phyloP scores from a whole-genome alignment of 2,329 filamentous ascomycete genomes.

The Macroventuria anomochaeta region DNA sequence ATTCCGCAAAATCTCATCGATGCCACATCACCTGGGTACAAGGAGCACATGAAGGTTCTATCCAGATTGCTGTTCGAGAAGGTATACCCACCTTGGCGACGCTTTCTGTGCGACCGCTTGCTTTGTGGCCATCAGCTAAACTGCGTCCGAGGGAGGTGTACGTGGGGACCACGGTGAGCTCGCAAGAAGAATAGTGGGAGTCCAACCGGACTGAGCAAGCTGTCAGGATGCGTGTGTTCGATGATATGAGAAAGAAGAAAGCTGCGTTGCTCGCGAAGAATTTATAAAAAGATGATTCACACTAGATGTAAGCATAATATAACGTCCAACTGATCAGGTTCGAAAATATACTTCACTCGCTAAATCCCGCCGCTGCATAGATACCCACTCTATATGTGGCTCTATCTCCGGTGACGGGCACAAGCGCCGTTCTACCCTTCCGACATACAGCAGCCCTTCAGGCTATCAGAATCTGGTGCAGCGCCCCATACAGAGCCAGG shows the following conservation, averaged over 20 bases:
- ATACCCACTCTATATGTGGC: neutral
- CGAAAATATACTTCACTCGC: neutral
- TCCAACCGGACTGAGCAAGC: neutral
- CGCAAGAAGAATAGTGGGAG: conserved; percentile 1
- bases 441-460: neutral
- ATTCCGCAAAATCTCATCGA: neutral
- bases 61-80: neutral
- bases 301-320: too few species aligned
- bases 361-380: neutral
- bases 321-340: too few species aligned
- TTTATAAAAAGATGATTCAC: too few species aligned
- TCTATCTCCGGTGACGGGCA: neutral
- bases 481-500: neutral
- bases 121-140: neutral
- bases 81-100: neutral
- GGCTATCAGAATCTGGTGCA: neutral
- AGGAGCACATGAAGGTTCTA: neutral
- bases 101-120: neutral
- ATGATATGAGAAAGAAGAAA: neutral
- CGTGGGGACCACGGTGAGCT: neutral
- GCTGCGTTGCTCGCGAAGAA: too few species aligned
- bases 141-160: conserved; percentile 2
- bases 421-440: neutral
- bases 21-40: neutral
- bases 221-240: neutral